Percentiles rank a stretch among this genome's conserved stretches.
Conservation (phyloP, 176 grass and related monocot genomes). For the Avena insularis region DNA sequence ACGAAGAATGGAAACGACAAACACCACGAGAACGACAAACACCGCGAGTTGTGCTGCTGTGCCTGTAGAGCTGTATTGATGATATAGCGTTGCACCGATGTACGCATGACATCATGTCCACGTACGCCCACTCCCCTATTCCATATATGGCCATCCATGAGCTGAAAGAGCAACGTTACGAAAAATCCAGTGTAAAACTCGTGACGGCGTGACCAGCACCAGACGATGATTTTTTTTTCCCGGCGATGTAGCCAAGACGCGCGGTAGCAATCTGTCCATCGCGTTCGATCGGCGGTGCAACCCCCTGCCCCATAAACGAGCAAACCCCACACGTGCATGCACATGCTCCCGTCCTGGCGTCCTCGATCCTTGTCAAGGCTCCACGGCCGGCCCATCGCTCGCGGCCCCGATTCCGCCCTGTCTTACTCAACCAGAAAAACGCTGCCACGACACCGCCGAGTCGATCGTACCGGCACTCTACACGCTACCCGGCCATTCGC, state of each 20-base stretch:
- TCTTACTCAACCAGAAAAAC: background rate
- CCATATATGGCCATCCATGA: too few relatives aligned
- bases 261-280: background rate
- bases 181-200: background rate
- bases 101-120: background rate
- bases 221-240: background rate
- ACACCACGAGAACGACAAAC: background rate
- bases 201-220: background rate
- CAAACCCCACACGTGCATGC: background rate
- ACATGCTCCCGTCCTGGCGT: background rate
- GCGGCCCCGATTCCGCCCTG: background rate
- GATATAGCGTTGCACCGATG: background rate
- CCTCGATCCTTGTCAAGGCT: constrained; percentile 40
- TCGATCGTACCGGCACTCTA: too few relatives aligned
- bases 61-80: too few relatives aligned
- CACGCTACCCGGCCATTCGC: too few relatives aligned
- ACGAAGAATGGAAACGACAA: background rate
- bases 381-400: background rate
- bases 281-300: background rate
- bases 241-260: constrained; percentile 1
- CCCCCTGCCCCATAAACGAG: background rate
- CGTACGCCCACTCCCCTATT: background rate
- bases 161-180: too few relatives aligned
- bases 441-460: background rate
- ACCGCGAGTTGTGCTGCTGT: too few relatives aligned